Evolutionary conservation across 306 rosid species (phyloP).

Genomic region (Fragaria vesca): DNA sequence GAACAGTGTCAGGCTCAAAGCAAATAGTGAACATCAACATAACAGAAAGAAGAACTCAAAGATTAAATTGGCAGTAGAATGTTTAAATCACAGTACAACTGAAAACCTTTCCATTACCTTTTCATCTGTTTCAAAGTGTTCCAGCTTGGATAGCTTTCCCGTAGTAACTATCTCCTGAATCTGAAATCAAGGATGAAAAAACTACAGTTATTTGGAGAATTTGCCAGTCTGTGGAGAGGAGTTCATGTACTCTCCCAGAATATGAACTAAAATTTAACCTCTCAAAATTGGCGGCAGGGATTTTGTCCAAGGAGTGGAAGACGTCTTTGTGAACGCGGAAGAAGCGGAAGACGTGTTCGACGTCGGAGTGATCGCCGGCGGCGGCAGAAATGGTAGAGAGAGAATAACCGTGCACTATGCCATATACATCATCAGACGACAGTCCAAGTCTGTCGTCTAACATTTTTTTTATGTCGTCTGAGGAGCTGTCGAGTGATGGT

Average conservation of each 20-base stretch:
- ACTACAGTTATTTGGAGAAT: conserved; percentile 25
- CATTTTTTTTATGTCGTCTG: too few relatives aligned
- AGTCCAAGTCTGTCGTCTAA: too few relatives aligned
- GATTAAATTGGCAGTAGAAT: not conserved
- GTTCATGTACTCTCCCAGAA: not conserved
- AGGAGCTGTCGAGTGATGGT: too few relatives aligned
- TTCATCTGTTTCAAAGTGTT: conserved; percentile 84
- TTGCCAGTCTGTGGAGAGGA: not conserved
- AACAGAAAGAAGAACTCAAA: not conserved
- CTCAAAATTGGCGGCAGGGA: too few relatives aligned
- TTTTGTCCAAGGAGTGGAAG: too few relatives aligned
- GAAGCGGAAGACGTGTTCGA: too few relatives aligned
- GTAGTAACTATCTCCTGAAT: conserved; percentile 89
- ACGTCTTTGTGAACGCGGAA: too few relatives aligned
- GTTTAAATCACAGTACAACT: conserved; percentile 2
- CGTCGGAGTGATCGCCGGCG: too few relatives aligned
- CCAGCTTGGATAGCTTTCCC: conserved; percentile 83
- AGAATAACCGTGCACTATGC: too few relatives aligned
- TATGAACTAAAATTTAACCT: not conserved
- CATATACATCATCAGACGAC: too few relatives aligned
- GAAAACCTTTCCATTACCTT: conserved; percentile 57
- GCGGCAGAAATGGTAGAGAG: too few relatives aligned
- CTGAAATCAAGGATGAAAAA: conserved; percentile 43
- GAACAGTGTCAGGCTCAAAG: not conserved
- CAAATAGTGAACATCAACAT: not conserved